Conservation (phyloP, 2,329 filamentous ascomycete genomes). For the Claviceps monticola region DNA sequence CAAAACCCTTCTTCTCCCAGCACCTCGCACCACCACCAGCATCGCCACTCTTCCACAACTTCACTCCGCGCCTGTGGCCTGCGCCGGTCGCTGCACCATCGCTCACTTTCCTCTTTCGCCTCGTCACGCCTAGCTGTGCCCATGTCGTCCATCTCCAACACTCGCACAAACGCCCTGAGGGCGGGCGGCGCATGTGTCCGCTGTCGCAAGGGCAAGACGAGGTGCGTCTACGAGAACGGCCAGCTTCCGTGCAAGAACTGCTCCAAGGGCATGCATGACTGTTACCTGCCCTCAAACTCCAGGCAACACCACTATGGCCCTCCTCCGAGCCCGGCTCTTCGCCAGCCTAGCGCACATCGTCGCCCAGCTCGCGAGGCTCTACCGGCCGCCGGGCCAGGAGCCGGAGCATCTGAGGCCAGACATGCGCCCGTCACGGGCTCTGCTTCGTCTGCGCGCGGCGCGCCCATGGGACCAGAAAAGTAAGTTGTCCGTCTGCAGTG, state of each 20-base stretch:
- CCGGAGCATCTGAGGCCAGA: conserved; percentile 30
- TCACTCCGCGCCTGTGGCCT: background rate
- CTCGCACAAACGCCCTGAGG: conserved; percentile 44
- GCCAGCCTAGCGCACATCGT: conserved; percentile 31
- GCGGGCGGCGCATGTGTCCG: conserved; percentile 48
- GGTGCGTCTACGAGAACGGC: conserved; percentile 49
- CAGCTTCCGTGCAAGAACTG: conserved; percentile 50
- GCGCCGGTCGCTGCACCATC: background rate
- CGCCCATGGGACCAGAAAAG: conserved; percentile 38
- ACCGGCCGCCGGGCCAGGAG: conserved; percentile 35
- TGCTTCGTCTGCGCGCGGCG: conserved; percentile 31
- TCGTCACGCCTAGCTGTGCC: background rate
- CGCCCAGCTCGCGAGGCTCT: conserved; percentile 40
- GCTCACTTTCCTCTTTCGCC: background rate
- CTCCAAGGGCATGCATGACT: conserved; percentile 49
- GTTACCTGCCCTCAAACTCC: conserved; percentile 46
- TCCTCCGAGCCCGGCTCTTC: conserved; percentile 33
- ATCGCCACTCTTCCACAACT: conserved; percentile 1
- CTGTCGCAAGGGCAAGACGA: conserved; percentile 51
- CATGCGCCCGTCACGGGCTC: conserved; percentile 29
- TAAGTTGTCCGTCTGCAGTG: conserved; percentile 20
- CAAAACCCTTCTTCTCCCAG: conserved; percentile 3
- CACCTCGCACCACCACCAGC: conserved; percentile 1
- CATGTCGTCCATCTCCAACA: conserved; percentile 34
- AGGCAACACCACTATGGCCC: conserved; percentile 44